Evolutionary conservation across 2,329 filamentous ascomycete genomes (phyloP), one percentile per base, ranked within the genome.

Genomic region (Monilinia fructigena): DNA sequence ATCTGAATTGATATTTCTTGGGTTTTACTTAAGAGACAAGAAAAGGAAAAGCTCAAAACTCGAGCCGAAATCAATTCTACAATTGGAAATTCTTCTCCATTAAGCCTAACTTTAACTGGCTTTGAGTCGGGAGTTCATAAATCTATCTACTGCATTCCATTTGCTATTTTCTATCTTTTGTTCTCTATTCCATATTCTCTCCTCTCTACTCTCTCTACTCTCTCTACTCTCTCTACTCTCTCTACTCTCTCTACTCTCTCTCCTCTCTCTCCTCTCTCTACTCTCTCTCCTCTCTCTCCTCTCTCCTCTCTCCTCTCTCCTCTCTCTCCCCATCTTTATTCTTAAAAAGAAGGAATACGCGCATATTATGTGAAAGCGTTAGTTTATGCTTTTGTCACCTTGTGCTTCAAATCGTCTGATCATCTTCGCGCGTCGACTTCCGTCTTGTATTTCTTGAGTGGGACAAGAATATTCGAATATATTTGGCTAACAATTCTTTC

Each of bases 341-440:
- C 10, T 23, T 26, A 18, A 45, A 6, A 5, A 48, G 56, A 14
- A 60, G 48, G 56, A 60, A 50, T 50, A 60, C 28, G 56, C 56
- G 56, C 45, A 26, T 14, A 35, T n/a, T 55, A 7, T 28, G 18
- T 26, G 42, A 65, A 65, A 50, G 54, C 63, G 40, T 66, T 52
- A 64, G 56, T 72, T 72, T 70, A 73, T 73, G 71, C 72, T 73
- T 74, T 70, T 71, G 70, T 72, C 72, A 71, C 68, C 68, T 70
- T 67, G 59, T 74, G 70, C 71, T 70, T 72, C 70, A 70, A 52
- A 63, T 54, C 72, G 72, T 73, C 72, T 74, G 71, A 74, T 74
- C 72, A 74, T 66, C 53, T 69, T 58, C 53, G 68, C 70, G 64
- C 70, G 63, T 70, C 61, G 55, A 68, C 67, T 63, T 71, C 65